Base-by-base conservation (phyloP, 2,329 filamentous ascomycete species). In the Grosmannia huntii region DNA sequence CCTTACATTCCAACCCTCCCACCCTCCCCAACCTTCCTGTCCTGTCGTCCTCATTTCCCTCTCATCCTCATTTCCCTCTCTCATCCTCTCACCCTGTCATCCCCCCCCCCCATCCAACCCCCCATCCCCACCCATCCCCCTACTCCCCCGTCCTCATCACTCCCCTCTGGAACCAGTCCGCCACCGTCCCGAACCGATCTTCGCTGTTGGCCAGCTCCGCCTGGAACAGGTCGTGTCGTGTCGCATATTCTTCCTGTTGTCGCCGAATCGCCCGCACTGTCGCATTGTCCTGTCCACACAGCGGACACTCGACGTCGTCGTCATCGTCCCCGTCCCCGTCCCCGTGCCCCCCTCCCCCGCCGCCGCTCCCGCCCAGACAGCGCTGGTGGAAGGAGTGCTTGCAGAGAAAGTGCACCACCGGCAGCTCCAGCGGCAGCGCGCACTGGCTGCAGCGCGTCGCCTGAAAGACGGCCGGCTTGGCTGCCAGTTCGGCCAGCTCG, bases 321-420 rank as follows among this genome's bases (percentile, higher is more conserved):
- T 49, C 23, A 38, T 25, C 38, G 14, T 19, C 25, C 51, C 33
- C 23, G n/a, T 28, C 14, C 19, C 31, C 57, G 33, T 46, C 80
- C 56, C 85, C 84, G 12, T 76, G 75, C 25, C 80, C 77, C 9
- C 62, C 63, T 12, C 41, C 60, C 19, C 57, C 53, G 12, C 59
- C 60, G 38, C 70, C 72, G 2, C 73, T 75, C 14, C 69, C 70
- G 56, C 77, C 73, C 67, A 99, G 74, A 70, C 92, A 99, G 52
- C 89, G 80, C 73, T 95, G 89, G 69, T 99, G 94, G 76, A 96
- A 99, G 61, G 86, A 91, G 70, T 99, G 94, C 70, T 95, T 96
- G 75, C 94, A 99, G 62, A 99, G 73, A 70, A 99, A 99, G 69
- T 99, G 94, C 53, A 99, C 91, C 0, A 86, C 89, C 0, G 94